phyloP scores from a whole-genome alignment of 345 rosid genomes.

The Arabis alpina region DNA sequence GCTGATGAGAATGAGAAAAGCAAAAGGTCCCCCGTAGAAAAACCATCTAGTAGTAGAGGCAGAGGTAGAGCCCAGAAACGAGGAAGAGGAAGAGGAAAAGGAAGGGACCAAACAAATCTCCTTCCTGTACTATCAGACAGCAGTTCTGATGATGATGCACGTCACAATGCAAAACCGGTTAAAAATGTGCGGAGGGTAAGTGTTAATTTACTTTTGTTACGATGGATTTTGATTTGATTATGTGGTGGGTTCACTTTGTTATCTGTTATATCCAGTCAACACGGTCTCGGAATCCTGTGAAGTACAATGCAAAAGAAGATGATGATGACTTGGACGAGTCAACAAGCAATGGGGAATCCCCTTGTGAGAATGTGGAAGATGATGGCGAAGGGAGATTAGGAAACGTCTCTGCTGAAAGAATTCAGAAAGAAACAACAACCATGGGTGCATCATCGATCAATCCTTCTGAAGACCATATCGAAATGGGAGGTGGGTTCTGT shows the following conservation, averaged over 20 bases:
- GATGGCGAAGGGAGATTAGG: too few relatives aligned
- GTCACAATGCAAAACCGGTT: conserved; percentile 32
- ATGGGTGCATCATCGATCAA: conserved; percentile 24
- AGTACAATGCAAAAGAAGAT: conserved; percentile 51
- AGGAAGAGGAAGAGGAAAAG: conserved; percentile 41
- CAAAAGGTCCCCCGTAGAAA: conserved; percentile 41
- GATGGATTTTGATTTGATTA: not conserved
- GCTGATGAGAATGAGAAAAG: conserved; percentile 41
- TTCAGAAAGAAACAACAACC: conserved; percentile 33
- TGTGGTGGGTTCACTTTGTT: conserved; percentile 18
- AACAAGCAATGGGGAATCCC: conserved; percentile 32
- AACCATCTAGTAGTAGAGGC: conserved; percentile 49
- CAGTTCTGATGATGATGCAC: conserved; percentile 45
- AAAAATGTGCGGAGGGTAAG: conserved; percentile 73
- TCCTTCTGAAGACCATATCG: conserved; percentile 43
- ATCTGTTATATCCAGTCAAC: conserved; percentile 56
- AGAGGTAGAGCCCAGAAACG: conserved; percentile 33
- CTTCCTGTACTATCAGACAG: conserved; percentile 51
- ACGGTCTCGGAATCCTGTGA: conserved; percentile 63
- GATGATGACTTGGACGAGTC: conserved; percentile 50
- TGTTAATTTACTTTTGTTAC: not conserved
- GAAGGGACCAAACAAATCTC: conserved; percentile 42
- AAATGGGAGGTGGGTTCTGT: conserved; percentile 61
- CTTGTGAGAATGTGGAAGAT: conserved; percentile 35
- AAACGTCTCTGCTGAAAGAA: conserved; percentile 9